Conservation (phyloP, 257 asterid species). For the Solanum chaucha region DNA sequence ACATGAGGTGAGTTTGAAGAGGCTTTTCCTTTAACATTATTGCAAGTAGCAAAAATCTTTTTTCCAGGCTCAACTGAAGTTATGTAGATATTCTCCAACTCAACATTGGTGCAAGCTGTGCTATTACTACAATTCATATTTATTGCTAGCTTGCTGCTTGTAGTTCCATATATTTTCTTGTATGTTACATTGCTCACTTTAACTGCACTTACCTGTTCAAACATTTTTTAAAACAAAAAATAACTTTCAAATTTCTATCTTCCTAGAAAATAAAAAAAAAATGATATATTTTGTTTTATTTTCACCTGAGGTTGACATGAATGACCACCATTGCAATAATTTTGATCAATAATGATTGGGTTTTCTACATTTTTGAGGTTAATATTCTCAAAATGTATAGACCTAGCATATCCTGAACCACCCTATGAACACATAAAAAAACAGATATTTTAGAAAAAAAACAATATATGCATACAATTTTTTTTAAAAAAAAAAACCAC, state of each 20-base stretch:
- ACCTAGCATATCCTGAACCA: conserved; percentile 10
- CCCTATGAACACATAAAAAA: not conserved
- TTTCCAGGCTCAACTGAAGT: not conserved
- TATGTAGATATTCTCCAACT: conserved; percentile 5
- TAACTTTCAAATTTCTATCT: not conserved
- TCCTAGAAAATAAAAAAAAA: not conserved
- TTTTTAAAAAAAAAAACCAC: not conserved
- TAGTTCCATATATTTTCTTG: not conserved
- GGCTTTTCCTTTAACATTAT: not conserved
- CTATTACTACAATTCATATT: conserved; percentile 1
- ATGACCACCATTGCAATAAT: conserved; percentile 4
- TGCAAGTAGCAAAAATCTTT: not conserved
- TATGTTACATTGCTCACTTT: conserved; percentile 6
- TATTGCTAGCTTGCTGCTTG: not conserved
- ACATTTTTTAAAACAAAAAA: not conserved
- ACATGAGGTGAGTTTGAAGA: not conserved
- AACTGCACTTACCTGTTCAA: not conserved
- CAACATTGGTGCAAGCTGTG: conserved; percentile 3
- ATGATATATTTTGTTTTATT: not conserved
- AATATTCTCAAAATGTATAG: conserved; percentile 5
- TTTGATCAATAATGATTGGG: conserved; percentile 12
- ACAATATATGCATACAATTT: not conserved
- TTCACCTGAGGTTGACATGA: conserved; percentile 2
- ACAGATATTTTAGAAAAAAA: not conserved
- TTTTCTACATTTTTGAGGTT: not conserved